Base-by-base conservation (phyloP, 2,329 filamentous ascomycete genomes). In the Biscogniauxia mediterranea region DNA sequence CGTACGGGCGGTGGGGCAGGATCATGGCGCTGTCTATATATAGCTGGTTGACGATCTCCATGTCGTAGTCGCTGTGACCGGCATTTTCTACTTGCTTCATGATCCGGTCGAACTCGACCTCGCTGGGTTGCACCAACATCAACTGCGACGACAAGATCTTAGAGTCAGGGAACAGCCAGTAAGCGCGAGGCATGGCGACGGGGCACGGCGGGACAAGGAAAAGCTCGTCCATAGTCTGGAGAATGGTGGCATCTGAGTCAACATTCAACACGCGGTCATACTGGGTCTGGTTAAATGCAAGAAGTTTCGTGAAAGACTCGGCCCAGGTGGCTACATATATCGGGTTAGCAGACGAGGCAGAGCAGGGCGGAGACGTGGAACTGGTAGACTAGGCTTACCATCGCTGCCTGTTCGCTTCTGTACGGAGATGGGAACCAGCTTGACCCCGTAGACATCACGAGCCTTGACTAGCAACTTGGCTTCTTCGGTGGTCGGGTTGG, bases 101-200 rank as follows among this genome's bases (percentile, higher is more conserved):
- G 55, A 80, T 65, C 17, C 72, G 72, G 13, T 68, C 64, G 54
- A 83, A 82, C 59, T 89, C 86, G 9, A 68, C 67, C 17, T 76
- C 70, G 1, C 81, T 84, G 0, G 89, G 89, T 54, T 86, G 77
- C 51, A 90, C 76, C 3, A 90, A 81, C 71, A 90, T 81, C 50
- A 90, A 69, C 51, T 87, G 80, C 2, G 85, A 86, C 0, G 86
- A 85, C 11, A 91, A 78, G 1, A 80, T 79, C 64, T 79, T 79
- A 8, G 77, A 78, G 0, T 80, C 76, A 0, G 83, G 83, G 5
- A 83, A 78, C 1, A 86, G 77, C 89, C 89, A 92, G 72, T 92
- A 91, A 8, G 89, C 89, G 32, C 86, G 83, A 1, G 89, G 87
- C 83, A 91, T 88, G 2, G 88, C 88, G 3, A 89, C 81, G 0